Conservation (phyloP, 495 filamentous ascomycete species). For the Aspergillus biplanus region DNA sequence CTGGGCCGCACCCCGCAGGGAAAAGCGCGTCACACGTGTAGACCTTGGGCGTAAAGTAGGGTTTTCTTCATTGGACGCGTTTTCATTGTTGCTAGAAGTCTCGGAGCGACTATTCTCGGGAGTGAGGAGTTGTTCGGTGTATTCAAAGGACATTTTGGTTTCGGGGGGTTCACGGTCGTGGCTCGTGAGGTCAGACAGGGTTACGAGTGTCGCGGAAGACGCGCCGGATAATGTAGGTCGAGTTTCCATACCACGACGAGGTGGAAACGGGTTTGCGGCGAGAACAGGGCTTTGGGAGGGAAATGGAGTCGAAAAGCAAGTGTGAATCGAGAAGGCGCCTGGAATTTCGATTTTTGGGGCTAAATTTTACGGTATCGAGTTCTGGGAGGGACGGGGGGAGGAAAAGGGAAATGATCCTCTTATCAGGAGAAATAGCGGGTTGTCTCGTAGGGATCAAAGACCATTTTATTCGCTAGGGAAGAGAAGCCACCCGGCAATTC, state of each 20-base stretch:
- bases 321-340: background rate
- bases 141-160: constrained; percentile 45
- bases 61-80: constrained; percentile 48
- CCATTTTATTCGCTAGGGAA: constrained; percentile 13
- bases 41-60: constrained; percentile 41
- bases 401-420: constrained; percentile 20
- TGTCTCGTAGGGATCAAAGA: constrained; percentile 4
- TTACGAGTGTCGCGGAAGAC: constrained; percentile 40
- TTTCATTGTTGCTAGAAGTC: constrained; percentile 54
- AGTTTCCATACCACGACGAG: constrained; percentile 21
- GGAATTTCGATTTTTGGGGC: constrained; percentile 5
- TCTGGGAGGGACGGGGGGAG: constrained; percentile 18
- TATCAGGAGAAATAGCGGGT: constrained; percentile 20
- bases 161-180: constrained; percentile 35
- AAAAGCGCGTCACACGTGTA: constrained; percentile 50
- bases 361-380: constrained; percentile 9
- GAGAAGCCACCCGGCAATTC: background rate
- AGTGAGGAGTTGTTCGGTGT: constrained; percentile 50
- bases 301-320: background rate
- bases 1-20: constrained; percentile 36
- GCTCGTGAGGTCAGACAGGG: constrained; percentile 36
- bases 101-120: constrained; percentile 55
- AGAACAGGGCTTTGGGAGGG: background rate
- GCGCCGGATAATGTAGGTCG: constrained; percentile 27
- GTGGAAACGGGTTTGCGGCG: constrained; percentile 11